phyloP scores from a whole-genome alignment of 2,329 filamentous ascomycete species.

The Iodosphaeria phyllophila region DNA sequence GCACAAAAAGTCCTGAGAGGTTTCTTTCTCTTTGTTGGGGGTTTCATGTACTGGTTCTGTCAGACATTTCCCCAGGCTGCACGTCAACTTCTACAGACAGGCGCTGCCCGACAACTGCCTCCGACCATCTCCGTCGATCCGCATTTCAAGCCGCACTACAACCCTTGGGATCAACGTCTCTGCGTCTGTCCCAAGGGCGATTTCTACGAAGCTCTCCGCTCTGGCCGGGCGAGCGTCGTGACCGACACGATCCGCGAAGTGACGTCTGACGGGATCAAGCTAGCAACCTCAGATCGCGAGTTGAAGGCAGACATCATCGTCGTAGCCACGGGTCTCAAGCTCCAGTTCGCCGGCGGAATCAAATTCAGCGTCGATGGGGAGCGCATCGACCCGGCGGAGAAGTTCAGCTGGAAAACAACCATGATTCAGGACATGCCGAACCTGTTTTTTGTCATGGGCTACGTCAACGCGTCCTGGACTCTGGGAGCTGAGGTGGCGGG shows the following conservation, averaged over 20 bases:
- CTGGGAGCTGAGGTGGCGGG: slow-evolving; percentile 36
- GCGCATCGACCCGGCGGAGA: slow-evolving; percentile 20
- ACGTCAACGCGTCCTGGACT: slow-evolving; percentile 42
- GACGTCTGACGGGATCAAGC: slow-evolving; percentile 21
- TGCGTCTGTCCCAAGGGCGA: slow-evolving; percentile 33
- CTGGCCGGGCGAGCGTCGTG: slow-evolving; percentile 15
- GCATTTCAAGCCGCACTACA: slow-evolving; percentile 34
- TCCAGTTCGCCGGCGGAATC: slow-evolving; percentile 34
- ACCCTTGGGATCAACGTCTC: slow-evolving; percentile 49
- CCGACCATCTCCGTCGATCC: slow-evolving; percentile 25
- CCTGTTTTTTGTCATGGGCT: slow-evolving; percentile 36
- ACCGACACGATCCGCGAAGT: slow-evolving; percentile 27
- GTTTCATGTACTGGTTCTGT: slow-evolving; percentile 25
- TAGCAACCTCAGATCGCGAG: slow-evolving; percentile 12
- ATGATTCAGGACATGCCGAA: slow-evolving; percentile 49
- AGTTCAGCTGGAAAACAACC: slow-evolving; percentile 36
- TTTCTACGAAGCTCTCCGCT: slow-evolving; percentile 21
- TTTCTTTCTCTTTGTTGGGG: too few relatives aligned
- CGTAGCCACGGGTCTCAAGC: slow-evolving; percentile 42
- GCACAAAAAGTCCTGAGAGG: too few relatives aligned
- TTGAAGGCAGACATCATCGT: slow-evolving; percentile 42
- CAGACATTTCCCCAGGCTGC: slow-evolving; percentile 22
- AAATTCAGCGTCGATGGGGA: slow-evolving; percentile 30
- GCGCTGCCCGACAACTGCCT: slow-evolving; percentile 25
- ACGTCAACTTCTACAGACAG: slow-evolving; percentile 19